These are phyloP conservation scores for Macroventuria anomochaeta DNA, from an alignment of 2,329 filamentous ascomycete species.

Conservation along the genomic window DNA sequence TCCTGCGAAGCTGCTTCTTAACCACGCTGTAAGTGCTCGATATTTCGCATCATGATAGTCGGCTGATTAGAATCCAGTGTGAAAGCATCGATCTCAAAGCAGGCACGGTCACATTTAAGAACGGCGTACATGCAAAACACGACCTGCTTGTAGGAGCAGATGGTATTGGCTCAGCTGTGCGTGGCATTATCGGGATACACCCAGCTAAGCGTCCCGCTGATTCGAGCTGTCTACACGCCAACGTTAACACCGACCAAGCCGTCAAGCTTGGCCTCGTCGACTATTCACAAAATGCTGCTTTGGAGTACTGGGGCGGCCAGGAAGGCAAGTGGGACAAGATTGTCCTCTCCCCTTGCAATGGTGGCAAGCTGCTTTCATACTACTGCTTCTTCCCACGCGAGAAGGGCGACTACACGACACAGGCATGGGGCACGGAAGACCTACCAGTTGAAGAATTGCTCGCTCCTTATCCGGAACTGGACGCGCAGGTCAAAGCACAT, in stretches of 20 bases:
- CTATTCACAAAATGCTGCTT: conserved; percentile 65
- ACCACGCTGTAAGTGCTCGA: conserved; percentile 55
- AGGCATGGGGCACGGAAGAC: conserved; percentile 63
- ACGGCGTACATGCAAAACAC: conserved; percentile 59
- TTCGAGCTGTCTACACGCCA: conserved; percentile 69
- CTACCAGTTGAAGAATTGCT: conserved; percentile 66
- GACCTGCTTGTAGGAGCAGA: conserved; percentile 70
- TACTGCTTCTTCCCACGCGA: conserved; percentile 73
- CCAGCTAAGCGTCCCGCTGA: conserved; percentile 66
- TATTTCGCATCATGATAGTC: too few relatives aligned
- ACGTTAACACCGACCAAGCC: conserved; percentile 67
- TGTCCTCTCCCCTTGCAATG: conserved; percentile 72
- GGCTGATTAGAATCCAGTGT: conserved; percentile 44
- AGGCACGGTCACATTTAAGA: conserved; percentile 50
- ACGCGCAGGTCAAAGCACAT: conserved; percentile 63
- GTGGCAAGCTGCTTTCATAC: conserved; percentile 69
- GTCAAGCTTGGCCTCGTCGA: conserved; percentile 66
- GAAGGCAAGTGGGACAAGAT: conserved; percentile 71
- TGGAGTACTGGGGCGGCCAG: conserved; percentile 75
- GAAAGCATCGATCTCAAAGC: conserved; percentile 59
- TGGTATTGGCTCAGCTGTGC: conserved; percentile 70
- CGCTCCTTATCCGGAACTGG: conserved; percentile 65
- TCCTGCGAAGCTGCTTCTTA: conserved; percentile 62
- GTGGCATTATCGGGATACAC: conserved; percentile 67
- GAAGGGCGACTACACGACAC: conserved; percentile 65